A percentile compares a stretch with the other conserved stretches of the same genome.
These are phyloP conservation scores for Astragalus membranaceus DNA, from an alignment of 306 rosid genomes.

Conservation along the genomic window DNA sequence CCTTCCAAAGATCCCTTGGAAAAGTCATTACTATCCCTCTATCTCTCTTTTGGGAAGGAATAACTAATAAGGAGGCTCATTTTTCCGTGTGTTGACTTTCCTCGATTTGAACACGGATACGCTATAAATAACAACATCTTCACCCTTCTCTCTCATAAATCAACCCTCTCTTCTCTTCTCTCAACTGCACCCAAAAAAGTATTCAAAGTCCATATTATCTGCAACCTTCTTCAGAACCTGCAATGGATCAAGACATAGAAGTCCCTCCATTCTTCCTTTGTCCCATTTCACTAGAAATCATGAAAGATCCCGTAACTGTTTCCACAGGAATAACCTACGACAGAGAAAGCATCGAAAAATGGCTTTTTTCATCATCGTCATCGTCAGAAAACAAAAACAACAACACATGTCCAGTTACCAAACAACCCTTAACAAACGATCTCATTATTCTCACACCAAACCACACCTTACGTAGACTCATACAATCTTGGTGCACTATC, in stretches of 20 bases:
- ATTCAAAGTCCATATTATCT: neutral
- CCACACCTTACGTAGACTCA: conserved; percentile 78
- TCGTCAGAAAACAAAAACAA: conserved; percentile 5
- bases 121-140: conserved; percentile 12
- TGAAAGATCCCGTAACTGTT: conserved; percentile 90
- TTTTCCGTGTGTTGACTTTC: conserved; percentile 51
- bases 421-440: conserved; percentile 29
- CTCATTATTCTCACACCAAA: conserved; percentile 61
- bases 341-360: conserved; percentile 70
- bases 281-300: conserved; percentile 73
- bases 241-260: conserved; percentile 52
- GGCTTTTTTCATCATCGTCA: conserved; percentile 52
- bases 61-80: neutral
- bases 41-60: neutral
- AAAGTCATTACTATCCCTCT: conserved; percentile 20
- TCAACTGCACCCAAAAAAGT: neutral
- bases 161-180: neutral
- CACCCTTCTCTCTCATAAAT: neutral
- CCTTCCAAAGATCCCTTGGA: conserved; percentile 14
- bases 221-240: neutral
- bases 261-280: conserved; percentile 68
- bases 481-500: conserved; percentile 82
- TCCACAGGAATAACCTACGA: conserved; percentile 83
- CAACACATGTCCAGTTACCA: conserved; percentile 66
- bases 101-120: conserved; percentile 2